These are phyloP conservation scores for Penicillium coprophilum DNA, from an alignment of 495 filamentous ascomycete species.

Conservation along the genomic window DNA sequence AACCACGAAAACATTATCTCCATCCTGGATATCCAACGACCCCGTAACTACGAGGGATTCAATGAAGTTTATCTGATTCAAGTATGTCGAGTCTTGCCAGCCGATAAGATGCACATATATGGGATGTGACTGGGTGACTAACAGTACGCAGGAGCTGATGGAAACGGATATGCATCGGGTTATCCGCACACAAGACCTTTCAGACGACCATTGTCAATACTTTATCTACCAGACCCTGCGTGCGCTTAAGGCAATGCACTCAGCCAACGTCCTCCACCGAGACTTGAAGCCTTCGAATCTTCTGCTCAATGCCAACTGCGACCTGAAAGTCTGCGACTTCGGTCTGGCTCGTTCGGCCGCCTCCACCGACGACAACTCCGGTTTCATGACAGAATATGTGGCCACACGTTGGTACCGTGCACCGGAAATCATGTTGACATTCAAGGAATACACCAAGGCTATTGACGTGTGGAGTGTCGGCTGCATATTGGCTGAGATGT, in stretches of 20 bases:
- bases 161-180: constrained; percentile 99
- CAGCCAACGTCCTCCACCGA: constrained; percentile 95
- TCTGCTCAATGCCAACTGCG: constrained; percentile 97
- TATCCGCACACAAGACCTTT: constrained; percentile 97
- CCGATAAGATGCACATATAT: background rate
- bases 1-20: constrained; percentile 99
- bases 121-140: background rate
- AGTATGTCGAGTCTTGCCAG: constrained; percentile 50
- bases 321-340: constrained; percentile 98
- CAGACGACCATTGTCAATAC: constrained; percentile 99
- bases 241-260: constrained; percentile 98
- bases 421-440: constrained; percentile 99
- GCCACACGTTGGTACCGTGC: constrained; percentile 99
- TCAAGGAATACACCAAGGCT: constrained; percentile 99
- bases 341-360: constrained; percentile 90
- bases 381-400: constrained; percentile 99
- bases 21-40: constrained; percentile 98
- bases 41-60: constrained; percentile 91
- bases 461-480: constrained; percentile 99
- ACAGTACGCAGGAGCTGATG: constrained; percentile 79
- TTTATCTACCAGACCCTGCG: constrained; percentile 99
- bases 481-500: constrained; percentile 99
- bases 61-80: constrained; percentile 99
- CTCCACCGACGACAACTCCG: constrained; percentile 96
- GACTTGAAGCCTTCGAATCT: constrained; percentile 98